Evolutionary conservation across 2,329 filamentous ascomycete species (phyloP).

Genomic region (Aspergillus pseudoterreus): DNA sequence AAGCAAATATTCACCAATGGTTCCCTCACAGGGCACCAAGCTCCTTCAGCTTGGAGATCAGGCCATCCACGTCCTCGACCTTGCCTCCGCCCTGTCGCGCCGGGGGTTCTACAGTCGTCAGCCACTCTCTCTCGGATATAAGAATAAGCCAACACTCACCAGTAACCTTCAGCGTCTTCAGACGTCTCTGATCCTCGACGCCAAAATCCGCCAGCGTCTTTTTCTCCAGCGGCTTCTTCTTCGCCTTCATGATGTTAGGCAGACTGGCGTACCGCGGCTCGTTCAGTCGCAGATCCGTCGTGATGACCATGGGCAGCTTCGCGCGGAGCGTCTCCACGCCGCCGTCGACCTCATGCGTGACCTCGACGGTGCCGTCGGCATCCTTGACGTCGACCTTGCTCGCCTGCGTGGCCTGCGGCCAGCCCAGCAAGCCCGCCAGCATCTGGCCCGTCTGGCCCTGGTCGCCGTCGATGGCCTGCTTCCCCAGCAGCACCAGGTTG

Average conservation of each 20-base stretch:
- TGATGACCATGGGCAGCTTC: slow-evolving; percentile 88
- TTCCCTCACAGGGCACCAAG: slow-evolving; percentile 72
- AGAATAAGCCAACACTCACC: slow-evolving; percentile 51
- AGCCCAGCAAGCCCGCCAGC: slow-evolving; percentile 86
- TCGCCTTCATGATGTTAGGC: slow-evolving; percentile 99
- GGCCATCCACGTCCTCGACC: slow-evolving; percentile 94
- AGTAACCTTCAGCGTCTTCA: slow-evolving; percentile 87
- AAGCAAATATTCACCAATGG: background rate
- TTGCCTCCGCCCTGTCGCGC: slow-evolving; percentile 89
- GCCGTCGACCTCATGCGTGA: slow-evolving; percentile 91
- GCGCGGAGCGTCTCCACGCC: slow-evolving; percentile 85
- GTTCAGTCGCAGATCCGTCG: slow-evolving; percentile 90
- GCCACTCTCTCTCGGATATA: slow-evolving; percentile 2
- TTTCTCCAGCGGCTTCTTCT: slow-evolving; percentile 99
- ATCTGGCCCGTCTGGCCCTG: slow-evolving; percentile 95
- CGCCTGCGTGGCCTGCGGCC: slow-evolving; percentile 93
- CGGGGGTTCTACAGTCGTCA: slow-evolving; percentile 64
- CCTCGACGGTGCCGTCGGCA: slow-evolving; percentile 65
- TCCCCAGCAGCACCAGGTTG: slow-evolving; percentile 90
- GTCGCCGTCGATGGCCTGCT: slow-evolving; percentile 98
- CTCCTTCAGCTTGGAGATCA: slow-evolving; percentile 92
- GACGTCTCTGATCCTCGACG: slow-evolving; percentile 66
- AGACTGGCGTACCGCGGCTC: slow-evolving; percentile 91
- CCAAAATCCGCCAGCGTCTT: slow-evolving; percentile 79
- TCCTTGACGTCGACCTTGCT: slow-evolving; percentile 72